Evolutionary conservation across 2,329 filamentous ascomycete genomes (phyloP).

Genomic region (Penicillium sp.): DNA sequence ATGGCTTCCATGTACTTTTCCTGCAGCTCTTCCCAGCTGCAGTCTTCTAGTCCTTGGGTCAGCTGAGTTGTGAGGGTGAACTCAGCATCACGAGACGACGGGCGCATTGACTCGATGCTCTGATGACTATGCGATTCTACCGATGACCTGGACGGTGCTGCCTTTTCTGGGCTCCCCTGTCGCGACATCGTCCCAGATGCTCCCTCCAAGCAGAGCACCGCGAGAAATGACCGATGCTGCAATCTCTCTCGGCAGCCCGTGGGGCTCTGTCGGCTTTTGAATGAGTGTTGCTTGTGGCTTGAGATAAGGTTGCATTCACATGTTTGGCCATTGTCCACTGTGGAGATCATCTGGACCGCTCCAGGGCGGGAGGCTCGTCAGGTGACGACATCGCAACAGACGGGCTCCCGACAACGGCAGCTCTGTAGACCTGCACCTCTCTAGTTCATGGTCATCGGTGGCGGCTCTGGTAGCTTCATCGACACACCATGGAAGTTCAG

Average conservation of each 20-base stretch:
- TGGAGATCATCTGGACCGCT: slow-evolving; percentile 3
- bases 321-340: slow-evolving; percentile 2
- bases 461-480: slow-evolving; percentile 16
- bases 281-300: not conserved
- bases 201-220: no score
- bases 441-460: slow-evolving; percentile 11
- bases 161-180: not conserved
- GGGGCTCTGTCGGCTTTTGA: no score
- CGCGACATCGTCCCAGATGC: not conserved
- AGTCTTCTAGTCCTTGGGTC: slow-evolving; percentile 50
- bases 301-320: not conserved
- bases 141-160: not conserved
- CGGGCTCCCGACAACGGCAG: slow-evolving; percentile 5
- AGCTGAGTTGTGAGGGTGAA: slow-evolving; percentile 26
- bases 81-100: slow-evolving; percentile 6
- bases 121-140: slow-evolving; percentile 6
- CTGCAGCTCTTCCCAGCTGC: slow-evolving; percentile 76
- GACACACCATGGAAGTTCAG: slow-evolving; percentile 22
- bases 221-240: no score
- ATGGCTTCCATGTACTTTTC: slow-evolving; percentile 62
- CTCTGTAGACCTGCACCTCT: not conserved
- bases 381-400: slow-evolving; percentile 20
- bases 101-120: slow-evolving; percentile 6
- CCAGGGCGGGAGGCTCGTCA: slow-evolving; percentile 9
- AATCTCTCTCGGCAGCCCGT: no score